Percentiles rank a stretch among this genome's conserved stretches.
Conservation (phyloP, 129 eudicot species). For the Escallonia herrerae region DNA sequence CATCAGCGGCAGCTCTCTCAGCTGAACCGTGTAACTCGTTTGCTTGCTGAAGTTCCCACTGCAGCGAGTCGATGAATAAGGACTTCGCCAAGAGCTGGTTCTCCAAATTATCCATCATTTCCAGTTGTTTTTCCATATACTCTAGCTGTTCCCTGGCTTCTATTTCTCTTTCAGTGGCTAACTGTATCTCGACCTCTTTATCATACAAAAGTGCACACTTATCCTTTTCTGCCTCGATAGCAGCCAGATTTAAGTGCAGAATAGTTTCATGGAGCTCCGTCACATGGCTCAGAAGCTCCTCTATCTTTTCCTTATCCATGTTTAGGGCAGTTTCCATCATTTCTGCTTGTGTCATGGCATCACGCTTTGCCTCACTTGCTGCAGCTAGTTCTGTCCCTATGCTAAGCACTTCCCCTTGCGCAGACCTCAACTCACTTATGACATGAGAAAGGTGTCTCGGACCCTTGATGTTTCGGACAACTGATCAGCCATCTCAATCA, state of each 20-base stretch:
- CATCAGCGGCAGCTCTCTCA: conserved; percentile 23
- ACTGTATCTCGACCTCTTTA: conserved; percentile 12
- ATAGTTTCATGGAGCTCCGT: conserved; percentile 28
- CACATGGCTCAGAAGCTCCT: conserved; percentile 16
- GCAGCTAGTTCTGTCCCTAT: conserved; percentile 27
- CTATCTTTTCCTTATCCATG: conserved; percentile 15
- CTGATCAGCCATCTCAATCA: conserved; percentile 28
- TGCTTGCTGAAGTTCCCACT: conserved; percentile 28
- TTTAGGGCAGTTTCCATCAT: conserved; percentile 22
- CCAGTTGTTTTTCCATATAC: conserved; percentile 6
- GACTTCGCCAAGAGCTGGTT: conserved; percentile 28
- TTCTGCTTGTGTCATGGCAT: conserved; percentile 30
- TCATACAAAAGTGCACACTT: conserved; percentile 1
- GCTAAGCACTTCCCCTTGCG: conserved; percentile 21
- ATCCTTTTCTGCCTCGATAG: conserved; percentile 24
- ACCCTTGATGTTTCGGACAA: conserved; percentile 16
- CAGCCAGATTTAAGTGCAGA: conserved; percentile 18
- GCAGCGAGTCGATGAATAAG: conserved; percentile 18
- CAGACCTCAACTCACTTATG: conserved; percentile 18
- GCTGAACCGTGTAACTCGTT: conserved; percentile 22
- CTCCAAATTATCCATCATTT: conserved; percentile 21
- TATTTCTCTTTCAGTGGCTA: conserved; percentile 16
- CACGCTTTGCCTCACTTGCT: conserved; percentile 29
- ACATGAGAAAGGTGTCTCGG: conserved; percentile 16
- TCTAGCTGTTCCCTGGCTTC: conserved; percentile 14